Conservation (phyloP, 2,329 filamentous ascomycete genomes). For the Sodiomyces alkalinus region DNA sequence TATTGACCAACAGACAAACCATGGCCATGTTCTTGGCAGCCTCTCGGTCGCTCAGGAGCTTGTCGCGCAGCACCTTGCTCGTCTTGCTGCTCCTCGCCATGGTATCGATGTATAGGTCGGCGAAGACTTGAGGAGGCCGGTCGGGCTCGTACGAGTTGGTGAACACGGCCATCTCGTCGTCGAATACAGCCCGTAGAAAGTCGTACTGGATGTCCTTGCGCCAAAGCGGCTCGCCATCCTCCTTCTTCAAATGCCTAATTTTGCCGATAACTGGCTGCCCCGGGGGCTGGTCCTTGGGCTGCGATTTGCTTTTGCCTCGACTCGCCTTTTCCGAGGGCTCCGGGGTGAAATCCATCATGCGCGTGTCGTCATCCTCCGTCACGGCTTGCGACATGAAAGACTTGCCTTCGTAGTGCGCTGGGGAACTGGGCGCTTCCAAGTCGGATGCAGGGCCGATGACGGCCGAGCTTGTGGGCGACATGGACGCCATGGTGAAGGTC, state of each 20-base stretch:
- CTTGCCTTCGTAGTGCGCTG: conserved; percentile 23
- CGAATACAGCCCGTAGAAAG: conserved; percentile 67
- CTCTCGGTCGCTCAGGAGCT: conserved; percentile 79
- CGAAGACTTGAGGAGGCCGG: conserved; percentile 56
- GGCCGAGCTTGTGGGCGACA: conserved; percentile 19
- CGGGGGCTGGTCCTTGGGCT: conserved; percentile 18
- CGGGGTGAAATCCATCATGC: conserved; percentile 25
- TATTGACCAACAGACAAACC: conserved; percentile 94
- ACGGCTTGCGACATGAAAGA: conserved; percentile 29
- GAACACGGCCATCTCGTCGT: conserved; percentile 61
- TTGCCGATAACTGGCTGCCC: conserved; percentile 45
- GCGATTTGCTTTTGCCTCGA: conserved; percentile 20
- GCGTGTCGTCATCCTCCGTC: conserved; percentile 27
- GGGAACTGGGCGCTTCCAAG: conserved; percentile 29
- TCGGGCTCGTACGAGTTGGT: conserved; percentile 72
- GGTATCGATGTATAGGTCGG: conserved; percentile 93
- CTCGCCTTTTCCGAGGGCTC: conserved; percentile 25
- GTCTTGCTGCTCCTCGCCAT: conserved; percentile 99
- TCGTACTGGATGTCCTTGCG: conserved; percentile 79
- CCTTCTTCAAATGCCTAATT: conserved; percentile 75
- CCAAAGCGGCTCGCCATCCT: conserved; percentile 78
- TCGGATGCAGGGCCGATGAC: conserved; percentile 25
- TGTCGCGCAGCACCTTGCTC: conserved; percentile 95
- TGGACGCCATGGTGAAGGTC: conserved; percentile 18
- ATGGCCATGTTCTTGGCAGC: conserved; percentile 98